A percentile compares a stretch with the other conserved stretches of the same genome.
Evolutionary conservation across 306 rosid species (phyloP).

Genomic region (Quercus rubra): DNA sequence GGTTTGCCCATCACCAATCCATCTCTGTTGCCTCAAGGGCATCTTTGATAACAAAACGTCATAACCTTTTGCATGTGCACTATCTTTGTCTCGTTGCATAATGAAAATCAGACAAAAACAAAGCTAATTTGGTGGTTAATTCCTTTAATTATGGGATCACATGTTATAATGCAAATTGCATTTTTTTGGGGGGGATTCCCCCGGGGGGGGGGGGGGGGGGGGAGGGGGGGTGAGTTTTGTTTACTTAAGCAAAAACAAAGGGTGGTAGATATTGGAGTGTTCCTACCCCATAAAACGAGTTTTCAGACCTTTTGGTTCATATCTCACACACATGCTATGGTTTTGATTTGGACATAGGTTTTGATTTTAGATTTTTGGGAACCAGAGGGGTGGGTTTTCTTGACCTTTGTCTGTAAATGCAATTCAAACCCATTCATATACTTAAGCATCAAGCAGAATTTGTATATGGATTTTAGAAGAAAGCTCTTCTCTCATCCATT

Average conservation of each 20-base stretch:
- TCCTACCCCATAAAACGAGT: not conserved
- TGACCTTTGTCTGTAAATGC: not conserved
- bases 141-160: not conserved
- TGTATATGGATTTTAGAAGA: not conserved
- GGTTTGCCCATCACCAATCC: not conserved
- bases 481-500: not conserved
- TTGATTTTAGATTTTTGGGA: not conserved
- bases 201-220: not conserved
- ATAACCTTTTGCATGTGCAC: constrained; percentile 21
- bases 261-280: not conserved
- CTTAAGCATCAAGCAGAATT: not conserved
- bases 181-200: not conserved
- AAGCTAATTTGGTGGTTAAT: not conserved
- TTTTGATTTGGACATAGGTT: not conserved
- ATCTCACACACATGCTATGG: not conserved
- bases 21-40: constrained; percentile 13
- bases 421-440: not conserved
- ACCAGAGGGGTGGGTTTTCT: not conserved
- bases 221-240: too few species aligned
- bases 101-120: not conserved
- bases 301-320: not conserved
- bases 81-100: not conserved
- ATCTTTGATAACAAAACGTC: constrained; percentile 2
- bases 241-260: too few species aligned
- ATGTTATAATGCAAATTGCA: not conserved